A percentile compares a stretch with the other conserved stretches of the same genome.
These are phyloP conservation scores for Marasmius oreades DNA, from an alignment of 1,284 basidiomycete species.

Conservation along the genomic window DNA sequence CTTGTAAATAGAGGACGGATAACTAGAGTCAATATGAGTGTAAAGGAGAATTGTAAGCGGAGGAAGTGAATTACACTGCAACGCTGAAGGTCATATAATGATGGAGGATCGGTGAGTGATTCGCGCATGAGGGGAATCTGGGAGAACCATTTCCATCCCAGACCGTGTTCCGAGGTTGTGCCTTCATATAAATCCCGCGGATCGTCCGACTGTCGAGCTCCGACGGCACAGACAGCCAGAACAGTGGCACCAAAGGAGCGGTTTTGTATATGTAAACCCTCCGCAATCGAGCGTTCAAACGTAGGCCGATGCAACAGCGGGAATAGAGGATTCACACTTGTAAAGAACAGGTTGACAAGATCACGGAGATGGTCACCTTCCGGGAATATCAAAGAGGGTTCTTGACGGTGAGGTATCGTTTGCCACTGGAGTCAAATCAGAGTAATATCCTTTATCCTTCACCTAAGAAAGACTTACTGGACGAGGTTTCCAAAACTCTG, in stretches of 20 bases:
- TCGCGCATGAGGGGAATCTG: neutral
- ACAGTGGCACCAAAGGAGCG: slow-evolving; percentile 41
- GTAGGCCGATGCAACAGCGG: slow-evolving; percentile 44
- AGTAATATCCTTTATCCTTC: neutral
- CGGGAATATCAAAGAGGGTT: slow-evolving; percentile 24
- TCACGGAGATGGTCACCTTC: slow-evolving; percentile 31
- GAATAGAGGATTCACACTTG: slow-evolving; percentile 31
- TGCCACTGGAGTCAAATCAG: slow-evolving; percentile 2
- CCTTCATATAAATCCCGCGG: slow-evolving; percentile 33
- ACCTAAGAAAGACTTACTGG: slow-evolving; percentile 1
- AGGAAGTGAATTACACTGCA: neutral
- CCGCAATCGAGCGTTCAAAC: slow-evolving; percentile 37
- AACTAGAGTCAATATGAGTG: slow-evolving; percentile 21
- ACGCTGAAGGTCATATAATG: slow-evolving; percentile 1
- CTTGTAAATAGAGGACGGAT: slow-evolving; percentile 35
- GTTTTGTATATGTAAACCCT: slow-evolving; percentile 35
- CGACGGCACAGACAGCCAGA: slow-evolving; percentile 46
- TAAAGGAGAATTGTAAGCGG: neutral
- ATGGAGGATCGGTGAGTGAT: neutral
- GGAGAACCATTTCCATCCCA: slow-evolving; percentile 37
- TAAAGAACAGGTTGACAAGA: slow-evolving; percentile 47
- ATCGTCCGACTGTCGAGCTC: slow-evolving; percentile 42
- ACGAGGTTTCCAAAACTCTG: slow-evolving; percentile 7
- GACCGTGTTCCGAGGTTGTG: slow-evolving; percentile 31
- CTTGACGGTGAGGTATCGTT: neutral